Percentiles rank a stretch among this genome's conserved stretches.
Conservation (phyloP, 192 early-diverging fungal genomes). For the Gaertneriomyces sp. region DNA sequence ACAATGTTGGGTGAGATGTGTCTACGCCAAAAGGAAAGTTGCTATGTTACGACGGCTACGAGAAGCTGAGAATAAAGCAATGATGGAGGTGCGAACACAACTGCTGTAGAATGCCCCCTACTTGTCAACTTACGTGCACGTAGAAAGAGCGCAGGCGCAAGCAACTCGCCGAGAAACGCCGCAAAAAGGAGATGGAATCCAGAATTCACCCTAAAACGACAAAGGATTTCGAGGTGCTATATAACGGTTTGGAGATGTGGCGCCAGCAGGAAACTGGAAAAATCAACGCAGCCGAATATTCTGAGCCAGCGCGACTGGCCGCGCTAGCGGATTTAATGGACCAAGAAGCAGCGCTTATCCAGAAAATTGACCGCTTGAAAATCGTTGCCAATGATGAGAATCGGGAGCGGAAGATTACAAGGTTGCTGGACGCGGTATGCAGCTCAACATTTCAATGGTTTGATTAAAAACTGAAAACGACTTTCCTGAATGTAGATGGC, state of each 20-base stretch:
- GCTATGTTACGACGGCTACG: slow-evolving; percentile 31
- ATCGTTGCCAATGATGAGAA: slow-evolving; percentile 55
- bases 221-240: slow-evolving; percentile 60
- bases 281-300: slow-evolving; percentile 50
- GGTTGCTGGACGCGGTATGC: slow-evolving; percentile 46
- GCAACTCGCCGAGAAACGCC: slow-evolving; percentile 45
- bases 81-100: slow-evolving; percentile 33
- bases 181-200: slow-evolving; percentile 47
- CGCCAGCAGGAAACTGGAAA: slow-evolving; percentile 47
- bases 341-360: slow-evolving; percentile 55
- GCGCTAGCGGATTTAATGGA: slow-evolving; percentile 56
- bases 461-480: background rate
- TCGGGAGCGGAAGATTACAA: slow-evolving; percentile 38
- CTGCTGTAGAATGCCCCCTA: background rate
- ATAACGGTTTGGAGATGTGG: slow-evolving; percentile 61
- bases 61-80: slow-evolving; percentile 25
- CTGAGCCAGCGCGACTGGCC: slow-evolving; percentile 49
- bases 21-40: slow-evolving; percentile 37
- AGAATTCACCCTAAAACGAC: slow-evolving; percentile 49
- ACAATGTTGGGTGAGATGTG: slow-evolving; percentile 52
- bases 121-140: background rate
- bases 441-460: background rate
- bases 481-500: slow-evolving; percentile 18
- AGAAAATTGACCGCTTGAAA: slow-evolving; percentile 58
- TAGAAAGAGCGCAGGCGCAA: slow-evolving; percentile 48